A percentile compares a stretch with the other conserved stretches of the same genome.
Conservation (phyloP, 768 basidiomycete species). For the Omphalotus guepiniiformis region DNA sequence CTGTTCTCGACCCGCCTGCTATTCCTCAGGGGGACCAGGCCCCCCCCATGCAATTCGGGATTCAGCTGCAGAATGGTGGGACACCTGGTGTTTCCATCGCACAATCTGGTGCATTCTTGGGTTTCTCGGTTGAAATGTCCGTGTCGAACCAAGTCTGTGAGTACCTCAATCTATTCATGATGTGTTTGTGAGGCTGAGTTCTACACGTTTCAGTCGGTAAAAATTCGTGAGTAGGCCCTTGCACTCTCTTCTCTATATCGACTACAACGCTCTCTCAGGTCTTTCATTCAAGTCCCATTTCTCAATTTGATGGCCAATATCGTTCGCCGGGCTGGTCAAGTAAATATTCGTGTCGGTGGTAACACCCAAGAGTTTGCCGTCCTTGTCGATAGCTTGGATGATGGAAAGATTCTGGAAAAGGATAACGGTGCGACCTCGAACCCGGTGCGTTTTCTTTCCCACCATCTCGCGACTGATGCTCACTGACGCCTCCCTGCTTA, state of each 20-base stretch:
- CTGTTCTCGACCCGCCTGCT: constrained; percentile 44
- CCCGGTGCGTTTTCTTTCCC: constrained; percentile 29
- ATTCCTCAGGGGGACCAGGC: constrained; percentile 35
- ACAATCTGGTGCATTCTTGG: constrained; percentile 57
- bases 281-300: constrained; percentile 56
- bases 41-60: constrained; percentile 36
- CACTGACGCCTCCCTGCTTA: neutral
- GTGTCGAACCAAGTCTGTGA: constrained; percentile 61
- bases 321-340: constrained; percentile 48
- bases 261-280: constrained; percentile 25
- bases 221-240: constrained; percentile 37
- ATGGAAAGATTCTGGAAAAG: constrained; percentile 50
- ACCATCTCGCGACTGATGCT: neutral
- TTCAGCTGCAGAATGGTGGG: constrained; percentile 33
- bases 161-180: constrained; percentile 21
- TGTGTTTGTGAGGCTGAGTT: neutral
- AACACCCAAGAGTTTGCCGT: constrained; percentile 72
- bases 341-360: constrained; percentile 71
- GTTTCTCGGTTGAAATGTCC: constrained; percentile 76
- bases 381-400: constrained; percentile 44
- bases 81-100: constrained; percentile 34
- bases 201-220: constrained; percentile 37
- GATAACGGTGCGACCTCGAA: constrained; percentile 28
- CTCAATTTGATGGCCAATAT: constrained; percentile 78
- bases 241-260: constrained; percentile 13